These are phyloP conservation scores for Pleodorina starrii DNA, from an alignment of 139 green algal species.

Conservation along the genomic window DNA sequence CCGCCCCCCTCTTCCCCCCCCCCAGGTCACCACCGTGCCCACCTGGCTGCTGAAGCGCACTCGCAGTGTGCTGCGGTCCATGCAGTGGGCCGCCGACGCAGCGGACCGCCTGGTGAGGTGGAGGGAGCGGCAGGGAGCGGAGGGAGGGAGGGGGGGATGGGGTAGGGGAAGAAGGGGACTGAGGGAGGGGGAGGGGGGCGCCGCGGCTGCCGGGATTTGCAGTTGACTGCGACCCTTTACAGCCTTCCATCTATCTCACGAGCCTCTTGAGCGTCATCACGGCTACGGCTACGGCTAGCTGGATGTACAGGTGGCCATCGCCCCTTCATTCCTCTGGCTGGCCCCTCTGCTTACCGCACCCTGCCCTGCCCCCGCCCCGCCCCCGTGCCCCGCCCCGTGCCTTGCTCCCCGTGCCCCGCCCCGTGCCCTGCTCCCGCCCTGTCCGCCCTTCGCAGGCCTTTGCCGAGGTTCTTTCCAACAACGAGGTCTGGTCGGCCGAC, in stretches of 20 bases:
- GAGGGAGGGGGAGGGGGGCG: not conserved
- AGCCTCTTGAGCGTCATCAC: too few relatives aligned
- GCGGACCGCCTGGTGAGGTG: constrained; percentile 89
- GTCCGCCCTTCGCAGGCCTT: constrained; percentile 83
- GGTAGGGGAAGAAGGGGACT: not conserved
- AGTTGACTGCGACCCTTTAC: too few relatives aligned
- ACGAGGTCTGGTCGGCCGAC: constrained; percentile 87
- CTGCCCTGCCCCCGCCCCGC: too few relatives aligned
- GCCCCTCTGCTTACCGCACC: too few relatives aligned
- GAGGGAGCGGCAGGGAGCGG: not conserved
- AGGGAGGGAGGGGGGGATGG: not conserved
- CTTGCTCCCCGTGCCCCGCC: too few relatives aligned
- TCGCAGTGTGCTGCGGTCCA: constrained; percentile 79
- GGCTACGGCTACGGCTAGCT: too few relatives aligned
- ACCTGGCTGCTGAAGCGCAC: constrained; percentile 91
- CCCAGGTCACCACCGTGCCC: constrained; percentile 89
- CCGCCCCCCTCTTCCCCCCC: not conserved
- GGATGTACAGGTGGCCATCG: too few relatives aligned
- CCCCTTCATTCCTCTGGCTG: too few relatives aligned
- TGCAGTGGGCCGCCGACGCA: constrained; percentile 95
- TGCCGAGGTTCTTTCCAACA: constrained; percentile 90
- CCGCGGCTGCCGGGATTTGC: too few relatives aligned
- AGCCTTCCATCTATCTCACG: too few relatives aligned
- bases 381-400: too few relatives aligned
- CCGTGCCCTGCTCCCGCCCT: too few relatives aligned